Evolutionary conservation across 768 basidiomycete genomes (phyloP).

Genomic region (Lactarius akahatsu): DNA sequence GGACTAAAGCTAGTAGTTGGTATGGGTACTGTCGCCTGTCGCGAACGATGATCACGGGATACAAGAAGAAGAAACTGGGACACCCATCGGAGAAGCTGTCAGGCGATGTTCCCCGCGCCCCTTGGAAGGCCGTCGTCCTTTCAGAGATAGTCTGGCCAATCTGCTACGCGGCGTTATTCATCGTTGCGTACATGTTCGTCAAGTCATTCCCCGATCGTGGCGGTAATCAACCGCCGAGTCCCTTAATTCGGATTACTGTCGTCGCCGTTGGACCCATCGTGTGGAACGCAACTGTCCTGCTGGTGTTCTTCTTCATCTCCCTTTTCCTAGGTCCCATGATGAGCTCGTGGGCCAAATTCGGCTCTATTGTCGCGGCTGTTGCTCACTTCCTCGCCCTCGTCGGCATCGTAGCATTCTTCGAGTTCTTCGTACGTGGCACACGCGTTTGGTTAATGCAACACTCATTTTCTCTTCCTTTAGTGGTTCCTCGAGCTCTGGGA

Average conservation of each 20-base stretch:
- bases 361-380: constrained; percentile 86
- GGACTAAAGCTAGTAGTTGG: constrained; percentile 97
- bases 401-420: constrained; percentile 87
- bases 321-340: constrained; percentile 90
- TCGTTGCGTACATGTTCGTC: constrained; percentile 88
- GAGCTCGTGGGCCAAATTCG: constrained; percentile 82
- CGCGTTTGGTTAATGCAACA: constrained; percentile 32
- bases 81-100: constrained; percentile 98
- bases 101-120: constrained; percentile 88
- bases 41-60: constrained; percentile 96
- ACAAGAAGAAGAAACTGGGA: constrained; percentile 98
- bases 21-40: constrained; percentile 98
- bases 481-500: constrained; percentile 97
- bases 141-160: constrained; percentile 84
- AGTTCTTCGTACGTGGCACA: constrained; percentile 77
- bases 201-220: constrained; percentile 77
- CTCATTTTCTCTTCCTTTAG: constrained; percentile 41
- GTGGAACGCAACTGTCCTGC: constrained; percentile 88
- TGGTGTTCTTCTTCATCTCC: constrained; percentile 87
- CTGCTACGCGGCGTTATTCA: constrained; percentile 70
- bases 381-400: constrained; percentile 83
- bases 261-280: constrained; percentile 91
- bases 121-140: constrained; percentile 79
- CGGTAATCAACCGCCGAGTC: constrained; percentile 70
- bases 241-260: constrained; percentile 85